Evolutionary conservation across 2,329 filamentous ascomycete species (phyloP).

Genomic region (Ustilaginoidea virens): DNA sequence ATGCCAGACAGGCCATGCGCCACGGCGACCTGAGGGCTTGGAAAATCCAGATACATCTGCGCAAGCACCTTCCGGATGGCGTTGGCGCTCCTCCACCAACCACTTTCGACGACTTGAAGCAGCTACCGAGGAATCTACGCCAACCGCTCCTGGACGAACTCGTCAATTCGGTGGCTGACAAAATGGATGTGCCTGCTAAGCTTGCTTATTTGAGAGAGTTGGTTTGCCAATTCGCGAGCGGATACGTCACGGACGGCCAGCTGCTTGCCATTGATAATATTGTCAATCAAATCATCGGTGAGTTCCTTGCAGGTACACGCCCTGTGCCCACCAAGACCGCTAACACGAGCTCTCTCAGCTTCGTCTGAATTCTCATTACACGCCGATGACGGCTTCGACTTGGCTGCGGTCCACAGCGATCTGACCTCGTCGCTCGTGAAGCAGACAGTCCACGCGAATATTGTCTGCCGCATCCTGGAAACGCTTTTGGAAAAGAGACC

Average conservation of each 20-base stretch:
- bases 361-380: constrained; percentile 13
- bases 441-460: constrained; percentile 17
- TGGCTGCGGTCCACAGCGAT: constrained; percentile 26
- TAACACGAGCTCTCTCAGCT: no score
- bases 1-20: constrained; percentile 17
- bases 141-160: constrained; percentile 18
- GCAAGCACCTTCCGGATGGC: constrained; percentile 18
- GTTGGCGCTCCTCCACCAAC: constrained; percentile 18
- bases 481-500: constrained; percentile 34
- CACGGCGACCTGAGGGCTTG: constrained; percentile 25
- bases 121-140: constrained; percentile 14
- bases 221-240: constrained; percentile 15
- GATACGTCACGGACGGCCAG: constrained; percentile 21
- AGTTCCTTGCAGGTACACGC: no score
- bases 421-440: constrained; percentile 20
- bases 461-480: constrained; percentile 25
- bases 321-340: no score
- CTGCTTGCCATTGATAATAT: constrained; percentile 28
- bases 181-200: constrained; percentile 16
- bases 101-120: constrained; percentile 15
- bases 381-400: constrained; percentile 15
- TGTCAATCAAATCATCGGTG: constrained; percentile 23
- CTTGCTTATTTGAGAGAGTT: constrained; percentile 24
- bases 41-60: constrained; percentile 29
- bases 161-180: constrained; percentile 15